Evolutionary conservation across 1,284 basidiomycete genomes (phyloP), one percentile per base, ranked within the genome.

Genomic region (Coriolopsis trogii): DNA sequence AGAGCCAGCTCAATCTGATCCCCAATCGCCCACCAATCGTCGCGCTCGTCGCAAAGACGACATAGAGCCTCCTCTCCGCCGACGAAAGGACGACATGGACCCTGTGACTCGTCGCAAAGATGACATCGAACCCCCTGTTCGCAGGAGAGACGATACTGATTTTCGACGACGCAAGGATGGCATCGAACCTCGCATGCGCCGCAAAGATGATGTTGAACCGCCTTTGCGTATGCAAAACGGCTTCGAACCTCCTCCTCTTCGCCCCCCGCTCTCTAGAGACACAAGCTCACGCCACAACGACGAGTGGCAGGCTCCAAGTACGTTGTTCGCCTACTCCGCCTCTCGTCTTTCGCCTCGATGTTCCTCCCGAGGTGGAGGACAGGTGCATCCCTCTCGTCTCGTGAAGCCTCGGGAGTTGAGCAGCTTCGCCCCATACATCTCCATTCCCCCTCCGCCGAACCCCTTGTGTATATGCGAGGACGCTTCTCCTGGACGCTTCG

Each of bases 261-360:
- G 41, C 37, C 42, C 49, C 20, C 51, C 51, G 36, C 41, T 57
- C 21, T 45, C 52, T 26, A 60, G 59, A 49, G 59, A 62, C 21
- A 60, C 59, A 63, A 56, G 67, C 62, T 62, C 61, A 55, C 68
- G 62, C 52, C 69, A 67, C 59, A 66, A 69, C 56, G 72, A 72
- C 68, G 72, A 67, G 67, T 73, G 76, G 68, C 70, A 81, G 72
- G 69, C 82, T 77, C 70, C 76, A 71, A 87, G 86, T 89, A 89
- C 85, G 85, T 89, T 89, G 73, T 87, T 81, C 73, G 75, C 82
- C 78, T 85, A 79, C 71, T 81, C 71, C 69, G 70, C 72, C 72
- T 67, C 67, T 70, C 69, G 67, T 70, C 65, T 66, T 65, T 63
- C 67, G 70, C 73, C 69, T 63, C 61, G 60, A 64, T 66, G 61